A percentile compares a stretch with the other conserved stretches of the same genome.
Conservation (phyloP, 257 asterid genomes). For the Voacanga thouarsii region DNA sequence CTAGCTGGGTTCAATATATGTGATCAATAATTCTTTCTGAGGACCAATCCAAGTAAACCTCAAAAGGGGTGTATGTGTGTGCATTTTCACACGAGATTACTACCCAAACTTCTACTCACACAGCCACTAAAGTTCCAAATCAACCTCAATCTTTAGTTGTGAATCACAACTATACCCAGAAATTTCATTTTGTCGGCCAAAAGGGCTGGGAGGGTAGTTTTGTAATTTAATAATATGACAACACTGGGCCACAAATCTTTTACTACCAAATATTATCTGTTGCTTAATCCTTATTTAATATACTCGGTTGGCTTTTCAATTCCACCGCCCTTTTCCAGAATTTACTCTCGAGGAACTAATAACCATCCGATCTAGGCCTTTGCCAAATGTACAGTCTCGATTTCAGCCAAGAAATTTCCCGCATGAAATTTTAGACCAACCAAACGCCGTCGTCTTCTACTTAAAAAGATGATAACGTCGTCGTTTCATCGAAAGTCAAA, state of each 20-base stretch:
- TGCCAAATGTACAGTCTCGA: neutral
- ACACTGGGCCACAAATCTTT: neutral
- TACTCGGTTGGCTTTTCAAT: neutral
- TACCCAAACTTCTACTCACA: neutral
- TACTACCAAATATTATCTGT: neutral
- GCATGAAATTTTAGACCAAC: too few species aligned
- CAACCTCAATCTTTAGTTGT: neutral
- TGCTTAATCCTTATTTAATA: neutral
- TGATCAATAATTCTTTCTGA: neutral
- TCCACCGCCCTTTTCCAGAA: conserved; percentile 3
- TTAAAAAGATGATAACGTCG: neutral
- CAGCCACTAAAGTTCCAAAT: neutral
- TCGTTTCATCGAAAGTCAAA: neutral
- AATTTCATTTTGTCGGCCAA: neutral
- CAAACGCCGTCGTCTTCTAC: neutral
- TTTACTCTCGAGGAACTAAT: neutral
- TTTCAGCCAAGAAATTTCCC: neutral
- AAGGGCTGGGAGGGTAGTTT: neutral
- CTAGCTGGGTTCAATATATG: too few species aligned
- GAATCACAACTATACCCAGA: neutral
- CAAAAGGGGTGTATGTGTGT: neutral
- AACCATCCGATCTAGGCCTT: neutral
- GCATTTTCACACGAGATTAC: neutral
- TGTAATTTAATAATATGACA: neutral
- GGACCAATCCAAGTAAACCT: neutral